Percentiles rank a stretch among this genome's conserved stretches.
These are phyloP conservation scores for Aspergillus asperescens DNA, from an alignment of 495 filamentous ascomycete genomes.

Conservation along the genomic window DNA sequence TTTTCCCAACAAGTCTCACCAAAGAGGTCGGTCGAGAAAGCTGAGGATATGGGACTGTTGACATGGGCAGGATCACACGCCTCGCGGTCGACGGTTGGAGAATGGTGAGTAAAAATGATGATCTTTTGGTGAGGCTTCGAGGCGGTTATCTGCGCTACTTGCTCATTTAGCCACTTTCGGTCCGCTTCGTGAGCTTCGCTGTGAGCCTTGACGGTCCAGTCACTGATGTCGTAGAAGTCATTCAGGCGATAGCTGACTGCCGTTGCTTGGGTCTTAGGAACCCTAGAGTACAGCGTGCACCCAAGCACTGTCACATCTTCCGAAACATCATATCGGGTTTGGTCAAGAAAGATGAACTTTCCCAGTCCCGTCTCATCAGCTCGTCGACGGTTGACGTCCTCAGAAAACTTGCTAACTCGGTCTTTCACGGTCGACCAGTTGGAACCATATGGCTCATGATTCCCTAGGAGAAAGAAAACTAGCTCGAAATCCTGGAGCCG, in stretches of 20 bases:
- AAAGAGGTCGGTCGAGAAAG: slow-evolving; percentile 45
- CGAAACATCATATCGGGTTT: slow-evolving; percentile 34
- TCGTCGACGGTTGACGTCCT: slow-evolving; percentile 9
- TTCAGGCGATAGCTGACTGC: slow-evolving; percentile 33
- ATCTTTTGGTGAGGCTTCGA: slow-evolving; percentile 35
- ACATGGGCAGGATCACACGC: slow-evolving; percentile 40
- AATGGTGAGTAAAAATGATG: slow-evolving; percentile 50
- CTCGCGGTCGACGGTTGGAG: slow-evolving; percentile 34
- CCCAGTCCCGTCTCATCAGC: slow-evolving; percentile 21
- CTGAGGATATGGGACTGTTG: slow-evolving; percentile 33
- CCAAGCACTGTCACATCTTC: slow-evolving; percentile 41
- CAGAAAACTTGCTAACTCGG: slow-evolving; percentile 20
- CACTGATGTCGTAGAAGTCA: slow-evolving; percentile 45
- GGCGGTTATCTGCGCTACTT: slow-evolving; percentile 34
- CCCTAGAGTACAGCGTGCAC: slow-evolving; percentile 32
- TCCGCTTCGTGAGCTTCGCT: slow-evolving; percentile 36
- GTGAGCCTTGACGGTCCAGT: slow-evolving; percentile 46
- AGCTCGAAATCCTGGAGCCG: slow-evolving; percentile 43
- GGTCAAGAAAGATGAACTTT: slow-evolving; percentile 45
- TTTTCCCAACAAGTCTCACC: slow-evolving; percentile 42
- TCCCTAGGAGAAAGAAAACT: slow-evolving; percentile 51
- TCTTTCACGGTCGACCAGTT: slow-evolving; percentile 31
- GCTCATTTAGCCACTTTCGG: slow-evolving; percentile 46
- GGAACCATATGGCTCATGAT: slow-evolving; percentile 52
- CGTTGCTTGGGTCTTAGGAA: slow-evolving; percentile 19